Percentiles rank a stretch among this genome's conserved stretches.
Evolutionary conservation across 2,329 filamentous ascomycete genomes (phyloP).

Genomic region (Nannizziopsis arthrosporioides): DNA sequence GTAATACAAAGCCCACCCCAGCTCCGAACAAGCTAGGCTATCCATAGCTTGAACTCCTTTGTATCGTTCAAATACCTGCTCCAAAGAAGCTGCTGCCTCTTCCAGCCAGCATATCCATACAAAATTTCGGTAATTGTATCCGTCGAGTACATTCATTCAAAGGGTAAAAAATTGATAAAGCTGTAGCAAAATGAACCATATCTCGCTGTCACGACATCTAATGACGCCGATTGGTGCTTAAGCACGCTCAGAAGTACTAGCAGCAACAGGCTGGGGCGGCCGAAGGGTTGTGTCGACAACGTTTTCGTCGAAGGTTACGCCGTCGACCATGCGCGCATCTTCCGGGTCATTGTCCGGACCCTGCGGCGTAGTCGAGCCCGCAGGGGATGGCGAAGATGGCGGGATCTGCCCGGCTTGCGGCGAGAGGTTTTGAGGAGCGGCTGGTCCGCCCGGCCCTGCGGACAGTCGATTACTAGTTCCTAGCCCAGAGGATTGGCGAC

Average conservation of each 20-base stretch:
- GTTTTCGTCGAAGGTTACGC: conserved; percentile 50
- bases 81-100: too few species aligned
- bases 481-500: conserved; percentile 26
- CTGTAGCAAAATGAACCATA: too few species aligned
- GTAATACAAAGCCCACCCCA: too few species aligned
- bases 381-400: conserved; percentile 24
- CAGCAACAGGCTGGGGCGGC: conserved; percentile 42
- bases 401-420: conserved; percentile 25
- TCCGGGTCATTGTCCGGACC: conserved; percentile 23
- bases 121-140: too few species aligned
- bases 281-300: conserved; percentile 55
- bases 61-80: too few species aligned
- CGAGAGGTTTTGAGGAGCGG: conserved; percentile 5
- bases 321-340: conserved; percentile 56
- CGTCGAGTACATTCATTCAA: too few species aligned
- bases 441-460: conserved; percentile 19
- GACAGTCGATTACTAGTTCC: conserved; percentile 25
- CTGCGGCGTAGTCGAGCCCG: conserved; percentile 28
- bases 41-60: too few species aligned
- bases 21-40: too few species aligned
- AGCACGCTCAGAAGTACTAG: neutral
- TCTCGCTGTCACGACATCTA: too few species aligned
- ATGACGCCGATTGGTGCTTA: neutral
- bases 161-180: too few species aligned
- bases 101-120: too few species aligned